Conservation (phyloP, 2,329 filamentous ascomycete genomes). For the Ophiostoma piceae region DNA sequence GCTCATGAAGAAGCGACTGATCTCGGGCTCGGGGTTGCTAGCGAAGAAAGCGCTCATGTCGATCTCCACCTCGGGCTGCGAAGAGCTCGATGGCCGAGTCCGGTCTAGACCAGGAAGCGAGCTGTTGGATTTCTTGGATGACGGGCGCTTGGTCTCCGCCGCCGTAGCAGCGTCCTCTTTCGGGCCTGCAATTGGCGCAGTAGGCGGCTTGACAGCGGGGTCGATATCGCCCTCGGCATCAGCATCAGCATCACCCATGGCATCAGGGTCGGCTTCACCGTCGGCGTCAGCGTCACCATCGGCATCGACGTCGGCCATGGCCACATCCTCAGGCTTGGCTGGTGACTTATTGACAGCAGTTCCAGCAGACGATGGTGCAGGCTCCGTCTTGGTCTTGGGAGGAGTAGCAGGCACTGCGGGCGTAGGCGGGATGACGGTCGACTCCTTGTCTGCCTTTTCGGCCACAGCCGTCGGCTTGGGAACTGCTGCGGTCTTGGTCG, state of each 20-base stretch:
- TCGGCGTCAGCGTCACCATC: background rate
- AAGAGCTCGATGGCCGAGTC: constrained; percentile 41
- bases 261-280: background rate
- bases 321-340: constrained; percentile 14
- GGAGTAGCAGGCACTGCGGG: background rate
- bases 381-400: background rate
- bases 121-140: constrained; percentile 7
- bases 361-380: background rate
- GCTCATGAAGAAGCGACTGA: constrained; percentile 46
- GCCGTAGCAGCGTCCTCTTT: background rate
- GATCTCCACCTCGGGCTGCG: constrained; percentile 47
- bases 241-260: background rate
- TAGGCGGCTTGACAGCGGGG: background rate
- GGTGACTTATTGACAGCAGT: constrained; percentile 1
- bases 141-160: background rate
- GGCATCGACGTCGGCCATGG: background rate
- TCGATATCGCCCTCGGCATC: background rate
- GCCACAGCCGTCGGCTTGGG: background rate
- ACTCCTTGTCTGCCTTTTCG: background rate
- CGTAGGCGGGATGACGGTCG: background rate
- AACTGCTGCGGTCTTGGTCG: background rate
- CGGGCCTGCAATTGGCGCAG: background rate
- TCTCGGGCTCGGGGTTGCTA: constrained; percentile 40
- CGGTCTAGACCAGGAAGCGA: constrained; percentile 23
- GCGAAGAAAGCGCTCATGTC: constrained; percentile 34